These are phyloP conservation scores for Nannizzia gypsea DNA, from an alignment of 2,329 filamentous ascomycete genomes.

Conservation along the genomic window DNA sequence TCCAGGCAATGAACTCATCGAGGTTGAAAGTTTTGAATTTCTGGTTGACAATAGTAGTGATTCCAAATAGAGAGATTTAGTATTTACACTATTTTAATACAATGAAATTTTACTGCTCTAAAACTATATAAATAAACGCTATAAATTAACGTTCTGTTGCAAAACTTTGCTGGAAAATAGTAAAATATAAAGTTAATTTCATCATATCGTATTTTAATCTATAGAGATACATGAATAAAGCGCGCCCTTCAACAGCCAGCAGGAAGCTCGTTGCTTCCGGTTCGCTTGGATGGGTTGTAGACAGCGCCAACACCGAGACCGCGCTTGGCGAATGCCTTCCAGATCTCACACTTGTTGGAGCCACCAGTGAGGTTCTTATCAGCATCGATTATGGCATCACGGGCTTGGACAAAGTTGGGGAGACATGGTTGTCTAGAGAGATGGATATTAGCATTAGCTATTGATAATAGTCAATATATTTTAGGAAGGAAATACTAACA, in stretches of 20 bases:
- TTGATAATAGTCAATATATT: neutral
- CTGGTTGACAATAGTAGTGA: slow-evolving; percentile 3
- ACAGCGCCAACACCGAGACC: slow-evolving; percentile 4
- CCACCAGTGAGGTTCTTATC: slow-evolving; percentile 10
- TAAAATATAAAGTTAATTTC: no score
- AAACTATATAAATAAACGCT: no score
- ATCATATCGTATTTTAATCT: no score
- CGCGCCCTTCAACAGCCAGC: neutral
- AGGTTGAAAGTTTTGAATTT: neutral
- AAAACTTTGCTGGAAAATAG: no score
- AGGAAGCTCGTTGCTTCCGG: neutral
- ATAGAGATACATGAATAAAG: no score
- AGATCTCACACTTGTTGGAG: slow-evolving; percentile 11
- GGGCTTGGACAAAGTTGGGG: slow-evolving; percentile 13
- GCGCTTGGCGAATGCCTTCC: slow-evolving; percentile 12
- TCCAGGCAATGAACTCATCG: slow-evolving; percentile 17
- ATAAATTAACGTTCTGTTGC: no score
- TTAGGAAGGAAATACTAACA: slow-evolving; percentile 6
- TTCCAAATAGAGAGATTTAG: no score
- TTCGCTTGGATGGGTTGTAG: neutral
- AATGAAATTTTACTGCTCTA: no score
- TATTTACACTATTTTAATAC: no score
- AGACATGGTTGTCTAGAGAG: slow-evolving; percentile 8
- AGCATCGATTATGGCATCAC: slow-evolving; percentile 13
- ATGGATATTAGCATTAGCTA: neutral